Conservation (phyloP, 2,329 filamentous ascomycete genomes). For the Fusarium staphyleae region DNA sequence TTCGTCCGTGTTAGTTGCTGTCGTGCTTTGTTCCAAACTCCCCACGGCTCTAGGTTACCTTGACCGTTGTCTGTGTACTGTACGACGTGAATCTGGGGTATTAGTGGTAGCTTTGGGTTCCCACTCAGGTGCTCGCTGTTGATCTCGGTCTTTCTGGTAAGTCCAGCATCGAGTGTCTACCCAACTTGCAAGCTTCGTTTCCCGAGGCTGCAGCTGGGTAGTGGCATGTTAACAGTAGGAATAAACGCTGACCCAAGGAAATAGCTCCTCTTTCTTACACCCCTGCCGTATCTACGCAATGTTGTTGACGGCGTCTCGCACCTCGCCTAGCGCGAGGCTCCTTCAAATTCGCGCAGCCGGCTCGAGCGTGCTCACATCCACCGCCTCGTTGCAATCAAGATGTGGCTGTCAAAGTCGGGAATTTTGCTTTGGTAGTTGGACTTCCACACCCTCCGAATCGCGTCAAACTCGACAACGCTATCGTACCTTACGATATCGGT, state of each 20-base stretch:
- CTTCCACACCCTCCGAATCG: constrained; percentile 51
- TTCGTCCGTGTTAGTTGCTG: constrained; percentile 12
- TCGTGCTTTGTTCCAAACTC: constrained; percentile 15
- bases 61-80: not conserved
- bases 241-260: constrained; percentile 2
- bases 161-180: not conserved
- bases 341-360: constrained; percentile 29
- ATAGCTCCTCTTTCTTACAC: constrained; percentile 4
- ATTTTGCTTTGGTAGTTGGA: constrained; percentile 59
- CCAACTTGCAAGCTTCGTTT: not conserved
- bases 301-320: constrained; percentile 40
- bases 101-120: constrained; percentile 14
- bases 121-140: constrained; percentile 16
- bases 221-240: not conserved
- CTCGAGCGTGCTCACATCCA: constrained; percentile 21
- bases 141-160: constrained; percentile 13
- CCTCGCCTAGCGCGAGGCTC: constrained; percentile 42
- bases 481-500: constrained; percentile 53
- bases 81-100: constrained; percentile 4
- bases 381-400: constrained; percentile 26
- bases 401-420: constrained; percentile 45
- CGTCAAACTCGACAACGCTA: constrained; percentile 55
- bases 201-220: not conserved
- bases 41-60: not conserved
- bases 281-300: constrained; percentile 21